Evolutionary conservation across 2,329 filamentous ascomycete genomes (phyloP).

Genomic region (Emmonsiellopsis sp.): DNA sequence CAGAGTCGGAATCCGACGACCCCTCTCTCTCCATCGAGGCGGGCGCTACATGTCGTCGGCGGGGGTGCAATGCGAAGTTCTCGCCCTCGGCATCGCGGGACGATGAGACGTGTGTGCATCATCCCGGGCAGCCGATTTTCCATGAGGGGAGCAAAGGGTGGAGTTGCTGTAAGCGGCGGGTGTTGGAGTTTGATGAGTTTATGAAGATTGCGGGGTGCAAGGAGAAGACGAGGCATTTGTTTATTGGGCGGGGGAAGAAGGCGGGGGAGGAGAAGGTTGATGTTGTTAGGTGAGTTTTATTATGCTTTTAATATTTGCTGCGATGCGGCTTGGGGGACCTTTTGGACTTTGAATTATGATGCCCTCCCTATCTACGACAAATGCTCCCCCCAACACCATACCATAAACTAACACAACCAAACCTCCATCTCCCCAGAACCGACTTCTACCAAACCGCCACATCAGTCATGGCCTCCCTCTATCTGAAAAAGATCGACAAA

Average conservation of each 20-base stretch:
- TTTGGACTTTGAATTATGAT: background rate
- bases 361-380: background rate
- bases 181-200: constrained; percentile 96
- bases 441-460: constrained; percentile 93
- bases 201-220: constrained; percentile 90
- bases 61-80: constrained; percentile 62
- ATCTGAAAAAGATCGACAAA: constrained; percentile 95
- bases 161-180: constrained; percentile 89
- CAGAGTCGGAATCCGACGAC: constrained; percentile 84
- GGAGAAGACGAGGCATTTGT: constrained; percentile 73
- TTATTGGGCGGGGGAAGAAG: constrained; percentile 64
- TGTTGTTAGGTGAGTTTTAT: constrained; percentile 56
- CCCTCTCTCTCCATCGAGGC: constrained; percentile 62
- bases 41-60: constrained; percentile 67
- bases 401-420: background rate
- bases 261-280: constrained; percentile 66
- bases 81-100: constrained; percentile 50
- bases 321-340: background rate
- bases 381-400: background rate
- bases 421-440: constrained; percentile 41
- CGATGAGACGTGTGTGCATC: constrained; percentile 72
- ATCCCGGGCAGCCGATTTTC: constrained; percentile 86
- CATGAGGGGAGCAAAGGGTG: constrained; percentile 98
- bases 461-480: constrained; percentile 81
- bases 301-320: constrained; percentile 4